phyloP scores from a whole-genome alignment of 768 basidiomycete species.

The Scleroderma bovista region DNA sequence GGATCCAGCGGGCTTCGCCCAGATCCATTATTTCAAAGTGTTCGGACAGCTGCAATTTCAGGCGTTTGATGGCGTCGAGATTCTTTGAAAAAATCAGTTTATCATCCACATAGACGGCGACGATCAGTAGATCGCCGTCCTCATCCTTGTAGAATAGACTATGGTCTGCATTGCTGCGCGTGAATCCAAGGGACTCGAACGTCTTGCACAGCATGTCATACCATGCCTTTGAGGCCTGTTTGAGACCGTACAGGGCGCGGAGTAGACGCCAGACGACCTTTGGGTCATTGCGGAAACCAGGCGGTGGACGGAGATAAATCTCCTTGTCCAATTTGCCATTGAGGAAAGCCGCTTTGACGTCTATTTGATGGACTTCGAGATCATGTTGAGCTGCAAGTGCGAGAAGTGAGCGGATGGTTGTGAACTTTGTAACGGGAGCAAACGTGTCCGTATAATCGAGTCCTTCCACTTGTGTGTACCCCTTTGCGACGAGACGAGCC shows the following conservation, averaged over 20 bases:
- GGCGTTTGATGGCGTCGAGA: background rate
- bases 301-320: background rate
- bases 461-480: slow-evolving; percentile 27
- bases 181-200: background rate
- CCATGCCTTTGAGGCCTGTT: slow-evolving; percentile 3
- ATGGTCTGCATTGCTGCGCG: background rate
- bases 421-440: slow-evolving; percentile 16
- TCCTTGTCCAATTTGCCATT: background rate
- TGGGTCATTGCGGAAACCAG: background rate
- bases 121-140: background rate
- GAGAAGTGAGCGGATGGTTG: slow-evolving; percentile 14
- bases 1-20: background rate
- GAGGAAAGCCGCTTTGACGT: too few relatives aligned
- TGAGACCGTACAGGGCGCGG: background rate
- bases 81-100: slow-evolving; percentile 1
- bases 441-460: slow-evolving; percentile 32
- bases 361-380: background rate
- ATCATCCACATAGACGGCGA: background rate
- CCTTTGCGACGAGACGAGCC: slow-evolving; percentile 35
- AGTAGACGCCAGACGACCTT: background rate
- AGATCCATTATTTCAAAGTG: background rate
- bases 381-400: slow-evolving; percentile 1
- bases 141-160: slow-evolving; percentile 1
- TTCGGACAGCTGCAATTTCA: background rate
- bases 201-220: background rate